phyloP scores from a whole-genome alignment of 176 grass and related monocot species.

The Lolium rigidum region DNA sequence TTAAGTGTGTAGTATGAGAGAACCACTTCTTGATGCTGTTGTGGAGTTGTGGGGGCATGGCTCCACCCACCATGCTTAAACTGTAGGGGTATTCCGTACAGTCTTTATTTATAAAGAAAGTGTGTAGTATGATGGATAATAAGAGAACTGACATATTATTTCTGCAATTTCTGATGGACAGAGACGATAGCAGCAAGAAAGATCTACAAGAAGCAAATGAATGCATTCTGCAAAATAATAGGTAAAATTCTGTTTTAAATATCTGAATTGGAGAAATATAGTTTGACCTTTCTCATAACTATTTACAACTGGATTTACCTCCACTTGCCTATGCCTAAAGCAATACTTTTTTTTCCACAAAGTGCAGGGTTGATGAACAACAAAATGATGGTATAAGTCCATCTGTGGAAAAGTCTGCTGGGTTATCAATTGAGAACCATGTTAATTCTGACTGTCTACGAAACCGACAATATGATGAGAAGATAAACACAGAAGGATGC shows the following conservation, averaged over 20 bases:
- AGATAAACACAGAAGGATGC: conserved; percentile 28
- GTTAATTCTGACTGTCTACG: conserved; percentile 42
- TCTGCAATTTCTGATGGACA: conserved; percentile 42
- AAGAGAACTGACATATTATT: conserved; percentile 6
- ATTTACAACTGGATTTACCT: conserved; percentile 7
- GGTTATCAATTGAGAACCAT: conserved; percentile 34
- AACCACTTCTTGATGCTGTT: no score
- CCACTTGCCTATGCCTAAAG: conserved; percentile 31
- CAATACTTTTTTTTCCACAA: conserved; percentile 31
- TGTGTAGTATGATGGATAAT: neutral
- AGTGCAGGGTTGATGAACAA: conserved; percentile 39
- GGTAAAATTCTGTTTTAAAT: conserved; percentile 38
- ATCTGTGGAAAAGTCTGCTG: conserved; percentile 42
- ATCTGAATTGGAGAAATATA: conserved; percentile 8
- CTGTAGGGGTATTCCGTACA: no score
- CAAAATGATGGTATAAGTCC: conserved; percentile 25
- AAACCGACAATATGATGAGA: conserved; percentile 31
- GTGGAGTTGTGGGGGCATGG: no score
- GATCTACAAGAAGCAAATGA: conserved; percentile 35
- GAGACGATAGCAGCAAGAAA: conserved; percentile 23
- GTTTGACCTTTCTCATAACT: conserved; percentile 3
- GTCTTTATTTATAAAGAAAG: neutral
- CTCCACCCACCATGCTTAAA: no score
- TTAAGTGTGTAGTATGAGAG: conserved; percentile 1
- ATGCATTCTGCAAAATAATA: conserved; percentile 44